These are phyloP conservation scores for Tolypocladium amazonense DNA, from an alignment of 2,329 filamentous ascomycete species.

Conservation along the genomic window DNA sequence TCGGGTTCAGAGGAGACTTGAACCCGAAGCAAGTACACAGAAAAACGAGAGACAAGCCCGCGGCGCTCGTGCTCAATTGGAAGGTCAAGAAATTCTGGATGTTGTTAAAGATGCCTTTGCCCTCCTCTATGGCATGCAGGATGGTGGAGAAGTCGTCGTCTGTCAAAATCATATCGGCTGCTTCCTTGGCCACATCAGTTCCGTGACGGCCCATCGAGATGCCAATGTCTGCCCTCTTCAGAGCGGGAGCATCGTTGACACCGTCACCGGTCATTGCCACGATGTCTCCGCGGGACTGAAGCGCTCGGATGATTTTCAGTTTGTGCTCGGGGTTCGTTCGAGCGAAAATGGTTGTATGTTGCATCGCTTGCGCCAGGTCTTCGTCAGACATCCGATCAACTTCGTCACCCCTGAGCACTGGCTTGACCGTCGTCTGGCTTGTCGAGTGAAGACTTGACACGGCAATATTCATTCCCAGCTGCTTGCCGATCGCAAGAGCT, in stretches of 20 bases:
- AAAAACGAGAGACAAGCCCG: conserved; percentile 81
- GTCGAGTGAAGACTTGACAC: conserved; percentile 37
- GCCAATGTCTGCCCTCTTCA: conserved; percentile 96
- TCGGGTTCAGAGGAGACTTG: conserved; percentile 92
- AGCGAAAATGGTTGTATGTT: conserved; percentile 87
- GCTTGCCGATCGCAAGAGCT: conserved; percentile 83
- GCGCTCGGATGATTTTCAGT: conserved; percentile 86
- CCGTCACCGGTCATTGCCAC: conserved; percentile 99
- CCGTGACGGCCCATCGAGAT: conserved; percentile 94
- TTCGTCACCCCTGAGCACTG: conserved; percentile 80
- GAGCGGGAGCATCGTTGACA: conserved; percentile 90
- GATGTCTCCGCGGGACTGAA: conserved; percentile 88
- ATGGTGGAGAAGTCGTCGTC: conserved; percentile 90
- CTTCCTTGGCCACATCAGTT: conserved; percentile 95
- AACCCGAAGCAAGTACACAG: conserved; percentile 88
- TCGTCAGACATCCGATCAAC: conserved; percentile 85
- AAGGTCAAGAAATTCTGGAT: conserved; percentile 99
- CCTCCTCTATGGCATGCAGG: conserved; percentile 90
- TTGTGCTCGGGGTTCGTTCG: conserved; percentile 96
- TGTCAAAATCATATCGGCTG: conserved; percentile 85
- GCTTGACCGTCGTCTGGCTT: conserved; percentile 49
- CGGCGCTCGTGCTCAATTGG: conserved; percentile 93
- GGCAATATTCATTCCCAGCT: conserved; percentile 84
- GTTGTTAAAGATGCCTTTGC: conserved; percentile 98
- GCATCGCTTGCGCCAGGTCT: conserved; percentile 75